Evolutionary conservation across 805 yeast species (phyloP), one percentile per base, ranked within the genome.

Genomic region (Nakazawaea wickerhamii): DNA sequence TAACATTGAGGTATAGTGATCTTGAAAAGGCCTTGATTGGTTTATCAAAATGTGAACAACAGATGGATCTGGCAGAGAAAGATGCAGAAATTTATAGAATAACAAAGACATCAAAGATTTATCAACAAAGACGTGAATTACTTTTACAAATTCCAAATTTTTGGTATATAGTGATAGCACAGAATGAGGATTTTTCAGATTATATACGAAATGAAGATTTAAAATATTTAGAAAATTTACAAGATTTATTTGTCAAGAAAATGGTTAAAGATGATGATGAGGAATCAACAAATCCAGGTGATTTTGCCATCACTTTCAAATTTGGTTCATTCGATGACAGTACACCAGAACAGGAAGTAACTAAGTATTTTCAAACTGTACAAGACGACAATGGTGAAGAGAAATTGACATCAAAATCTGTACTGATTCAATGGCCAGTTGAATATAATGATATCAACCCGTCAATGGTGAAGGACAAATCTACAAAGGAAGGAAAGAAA

Each of bases 151-250:
- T 89, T 33, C 88, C 90, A 1, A 75, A 76, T 49, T 89, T 91
- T 60, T 91, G 98, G 98, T 82, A 84, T 53, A 75, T 83, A 41
- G 95, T 85, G 0, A 62, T 91, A 9, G 88, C 90, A 2, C 87
- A 85, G 55, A 84, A 84, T 53, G 83, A 84, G 40, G 96, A 86
- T 50, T 84, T 91, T 56, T 82, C 85, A 13, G 95, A 89, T 48
- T 87, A 76, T 58, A 67, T 90, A 15, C 71, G 79, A 23, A 77
- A 82, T 2, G 85, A 83, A 30, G 97, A 90, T 60, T 77, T 81
- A 63, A 81, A 81, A 57, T 83, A 75, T 52, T 58, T 89, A 37
- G 96, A 89, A 53, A 59, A 61, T 37, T 73, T 90, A 44, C 65
- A 62, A 26, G 84, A 85, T 48, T 65, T 91, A 6, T 70, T 71